phyloP scores from a whole-genome alignment of 106 monocot species.

The Xerophyta viscosa region DNA sequence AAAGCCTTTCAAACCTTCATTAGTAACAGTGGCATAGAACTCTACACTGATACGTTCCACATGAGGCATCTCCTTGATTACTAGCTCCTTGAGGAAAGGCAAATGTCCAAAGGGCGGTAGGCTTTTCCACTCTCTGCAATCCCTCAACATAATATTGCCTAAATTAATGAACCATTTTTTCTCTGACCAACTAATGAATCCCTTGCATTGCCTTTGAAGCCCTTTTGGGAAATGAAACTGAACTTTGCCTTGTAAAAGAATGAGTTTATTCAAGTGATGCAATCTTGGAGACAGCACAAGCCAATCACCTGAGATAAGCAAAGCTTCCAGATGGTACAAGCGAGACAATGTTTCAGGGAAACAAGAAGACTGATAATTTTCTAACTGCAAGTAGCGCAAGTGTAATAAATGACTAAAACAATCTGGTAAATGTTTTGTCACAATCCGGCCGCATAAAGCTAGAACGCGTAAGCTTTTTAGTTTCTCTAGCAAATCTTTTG shows the following conservation, averaged over 20 bases:
- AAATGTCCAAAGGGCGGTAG: constrained; percentile 11
- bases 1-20: not conserved
- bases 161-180: not conserved
- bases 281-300: not conserved
- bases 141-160: not conserved
- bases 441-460: not conserved
- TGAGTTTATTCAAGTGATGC: not conserved
- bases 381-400: not conserved
- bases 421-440: constrained; percentile 1
- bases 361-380: not conserved
- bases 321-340: not conserved
- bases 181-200: not conserved
- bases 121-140: not conserved
- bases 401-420: not conserved
- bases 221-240: no score
- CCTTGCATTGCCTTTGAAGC: no score
- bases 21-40: not conserved
- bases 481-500: not conserved
- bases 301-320: not conserved
- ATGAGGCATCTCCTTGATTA: not conserved
- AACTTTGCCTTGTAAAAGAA: not conserved
- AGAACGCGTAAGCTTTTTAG: not conserved
- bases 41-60: not conserved
- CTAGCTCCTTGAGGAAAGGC: not conserved
- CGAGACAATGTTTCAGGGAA: not conserved